Evolutionary conservation across 495 filamentous ascomycete genomes (phyloP).

Genomic region (Neurospora sp.): DNA sequence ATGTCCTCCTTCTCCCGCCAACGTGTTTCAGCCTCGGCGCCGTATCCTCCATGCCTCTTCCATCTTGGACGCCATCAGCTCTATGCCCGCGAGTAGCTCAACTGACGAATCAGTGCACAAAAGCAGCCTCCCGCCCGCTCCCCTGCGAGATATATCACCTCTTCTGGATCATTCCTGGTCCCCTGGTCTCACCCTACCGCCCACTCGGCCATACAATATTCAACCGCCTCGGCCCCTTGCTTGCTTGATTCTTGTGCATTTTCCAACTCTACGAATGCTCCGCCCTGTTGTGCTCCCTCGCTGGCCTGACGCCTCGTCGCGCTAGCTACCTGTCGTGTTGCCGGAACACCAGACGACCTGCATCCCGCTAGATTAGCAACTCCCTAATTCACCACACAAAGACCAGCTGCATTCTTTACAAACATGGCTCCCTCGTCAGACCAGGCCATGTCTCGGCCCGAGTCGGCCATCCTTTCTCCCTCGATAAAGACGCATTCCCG

Average conservation of each 20-base stretch:
- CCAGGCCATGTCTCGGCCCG: constrained; percentile 29
- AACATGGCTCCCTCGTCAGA: constrained; percentile 22
- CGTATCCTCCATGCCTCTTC: background rate
- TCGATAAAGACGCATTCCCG: constrained; percentile 26
- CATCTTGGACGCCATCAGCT: background rate
- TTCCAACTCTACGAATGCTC: background rate
- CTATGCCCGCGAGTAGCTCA: background rate
- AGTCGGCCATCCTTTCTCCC: constrained; percentile 27
- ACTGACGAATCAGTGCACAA: background rate
- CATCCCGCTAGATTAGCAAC: background rate
- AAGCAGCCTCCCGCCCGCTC: background rate
- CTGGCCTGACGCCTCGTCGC: background rate
- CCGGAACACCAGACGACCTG: background rate
- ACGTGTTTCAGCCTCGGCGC: background rate
- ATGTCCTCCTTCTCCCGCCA: background rate
- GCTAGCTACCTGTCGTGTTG: background rate
- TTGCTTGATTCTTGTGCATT: background rate
- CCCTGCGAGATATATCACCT: background rate
- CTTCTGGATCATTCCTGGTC: background rate
- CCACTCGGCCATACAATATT: background rate
- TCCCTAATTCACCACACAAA: background rate
- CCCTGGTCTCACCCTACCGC: background rate
- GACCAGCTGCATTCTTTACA: background rate
- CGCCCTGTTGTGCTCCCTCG: background rate
- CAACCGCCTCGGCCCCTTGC: background rate